phyloP scores from a whole-genome alignment of 306 rosid species.

The Gastrolobium bilobum region DNA sequence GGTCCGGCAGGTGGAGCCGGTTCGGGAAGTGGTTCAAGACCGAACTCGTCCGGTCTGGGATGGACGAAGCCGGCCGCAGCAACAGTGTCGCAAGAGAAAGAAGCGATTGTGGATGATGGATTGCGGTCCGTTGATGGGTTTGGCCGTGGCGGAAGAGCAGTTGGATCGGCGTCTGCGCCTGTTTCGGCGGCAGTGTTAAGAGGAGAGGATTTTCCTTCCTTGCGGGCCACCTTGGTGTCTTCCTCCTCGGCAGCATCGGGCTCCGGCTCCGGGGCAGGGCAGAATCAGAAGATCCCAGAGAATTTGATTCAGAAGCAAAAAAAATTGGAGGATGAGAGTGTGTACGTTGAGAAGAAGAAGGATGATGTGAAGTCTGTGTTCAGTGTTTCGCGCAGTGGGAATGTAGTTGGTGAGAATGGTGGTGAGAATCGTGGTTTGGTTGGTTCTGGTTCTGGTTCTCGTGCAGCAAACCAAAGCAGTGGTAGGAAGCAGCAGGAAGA shows the following conservation, averaged over 20 bases:
- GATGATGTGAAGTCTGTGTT: conserved; percentile 56
- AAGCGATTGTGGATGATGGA: conserved; percentile 54
- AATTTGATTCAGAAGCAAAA: conserved; percentile 64
- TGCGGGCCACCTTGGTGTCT: conserved; percentile 81
- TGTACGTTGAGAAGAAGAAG: conserved; percentile 57
- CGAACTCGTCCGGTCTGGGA: conserved; percentile 83
- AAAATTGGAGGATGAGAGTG: conserved; percentile 51
- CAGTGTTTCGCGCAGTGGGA: conserved; percentile 49
- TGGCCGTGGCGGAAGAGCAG: conserved; percentile 52
- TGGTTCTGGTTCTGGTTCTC: conserved; percentile 55
- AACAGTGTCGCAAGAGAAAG: conserved; percentile 63
- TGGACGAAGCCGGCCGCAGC: conserved; percentile 80
- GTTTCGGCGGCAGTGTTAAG: conserved; percentile 66
- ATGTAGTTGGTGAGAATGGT: conserved; percentile 51
- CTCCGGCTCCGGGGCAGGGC: conserved; percentile 14
- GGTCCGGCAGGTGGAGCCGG: conserved; percentile 74
- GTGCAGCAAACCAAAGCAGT: conserved; percentile 41
- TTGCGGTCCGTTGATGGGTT: conserved; percentile 51
- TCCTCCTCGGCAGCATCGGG: conserved; percentile 56
- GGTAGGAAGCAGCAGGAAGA: conserved; percentile 70
- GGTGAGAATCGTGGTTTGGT: conserved; percentile 47
- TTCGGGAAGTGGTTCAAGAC: conserved; percentile 77
- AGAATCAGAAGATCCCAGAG: conserved; percentile 73
- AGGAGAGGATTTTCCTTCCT: conserved; percentile 96
- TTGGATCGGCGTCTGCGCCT: conserved; percentile 34